These are phyloP conservation scores for Urochloa ruziziensis DNA, from an alignment of 176 grass and related monocot genomes.

Conservation along the genomic window DNA sequence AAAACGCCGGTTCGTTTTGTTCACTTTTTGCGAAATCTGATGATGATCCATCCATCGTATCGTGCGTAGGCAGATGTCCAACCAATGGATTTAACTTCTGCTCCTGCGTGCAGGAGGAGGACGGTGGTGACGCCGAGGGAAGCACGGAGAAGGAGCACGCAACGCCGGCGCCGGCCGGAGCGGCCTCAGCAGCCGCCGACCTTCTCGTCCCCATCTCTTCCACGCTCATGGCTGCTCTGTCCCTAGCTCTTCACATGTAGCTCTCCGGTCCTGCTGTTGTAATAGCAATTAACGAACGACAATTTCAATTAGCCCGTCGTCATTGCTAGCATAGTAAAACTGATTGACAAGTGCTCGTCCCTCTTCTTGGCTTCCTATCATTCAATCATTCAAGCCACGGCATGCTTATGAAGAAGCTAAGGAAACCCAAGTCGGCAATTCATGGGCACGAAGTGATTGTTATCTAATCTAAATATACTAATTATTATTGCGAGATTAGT, in stretches of 20 bases:
- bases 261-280: no score
- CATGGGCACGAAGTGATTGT: no score
- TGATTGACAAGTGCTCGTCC: background rate
- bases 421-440: no score
- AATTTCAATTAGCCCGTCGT: background rate
- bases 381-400: no score
- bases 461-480: no score
- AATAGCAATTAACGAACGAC: background rate
- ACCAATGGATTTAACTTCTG: background rate
- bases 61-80: background rate
- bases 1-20: conserved; percentile 29
- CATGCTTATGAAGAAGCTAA: no score
- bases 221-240: background rate
- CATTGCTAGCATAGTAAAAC: background rate
- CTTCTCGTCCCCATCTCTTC: background rate
- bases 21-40: background rate
- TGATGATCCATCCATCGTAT: background rate
- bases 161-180: background rate
- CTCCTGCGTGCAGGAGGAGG: background rate
- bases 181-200: background rate
- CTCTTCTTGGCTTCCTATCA: no score
- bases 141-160: background rate
- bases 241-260: background rate
- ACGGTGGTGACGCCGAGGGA: background rate
- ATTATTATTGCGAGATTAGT: no score